Base-by-base conservation (phyloP, 257 asterid species). In the Lycium ferocissimum region DNA sequence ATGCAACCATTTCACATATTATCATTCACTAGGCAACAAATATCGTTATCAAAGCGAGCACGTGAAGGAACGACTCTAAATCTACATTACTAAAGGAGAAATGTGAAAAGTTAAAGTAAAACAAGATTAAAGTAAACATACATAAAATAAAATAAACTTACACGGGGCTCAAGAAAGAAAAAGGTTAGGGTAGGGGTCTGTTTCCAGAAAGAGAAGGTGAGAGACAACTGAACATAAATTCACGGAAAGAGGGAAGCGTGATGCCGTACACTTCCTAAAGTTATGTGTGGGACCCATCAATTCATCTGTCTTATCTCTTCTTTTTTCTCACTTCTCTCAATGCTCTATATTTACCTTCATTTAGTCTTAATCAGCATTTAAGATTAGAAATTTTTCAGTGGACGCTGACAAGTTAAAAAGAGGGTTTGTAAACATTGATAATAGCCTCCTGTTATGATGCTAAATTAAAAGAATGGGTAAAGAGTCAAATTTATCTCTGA, bases 221-320 rank as follows among this genome's bases (percentile, higher is more conserved):
- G 81, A 12, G 33, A 26, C 82, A 76, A 76, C 49, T 53, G 65
- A 53, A 78, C 0, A 78, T 78, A 78, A 53, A 78, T 78, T 53
- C 82, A 78, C 82, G 65, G 82, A 78, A 76, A 53, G 82, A 78
- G 49, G 59, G 65, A 51, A 78, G 65, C 82, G 82, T 78, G 82
- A 78, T 78, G 65, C 82, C 82, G 82, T 78, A 78, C 82, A 53
- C 12, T 15, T 75, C 33, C 17, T 51, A 7, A 53, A 26, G 13
- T 3, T 14, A 69, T 37, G 2, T 37, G 2, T 78, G 26, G 82
- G 82, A 78, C 82, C 82, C 81, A 26, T 7, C 26, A 9, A 15
- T 3, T 26, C 9, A 15, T 37, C 4, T 14, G 33, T 53, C 65
- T 22, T 26, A 6, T 26, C 9, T 26, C 45, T 75, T 5, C 7